Conservation (phyloP, 176 grass and related monocot species). For the Zoysia pacifica region DNA sequence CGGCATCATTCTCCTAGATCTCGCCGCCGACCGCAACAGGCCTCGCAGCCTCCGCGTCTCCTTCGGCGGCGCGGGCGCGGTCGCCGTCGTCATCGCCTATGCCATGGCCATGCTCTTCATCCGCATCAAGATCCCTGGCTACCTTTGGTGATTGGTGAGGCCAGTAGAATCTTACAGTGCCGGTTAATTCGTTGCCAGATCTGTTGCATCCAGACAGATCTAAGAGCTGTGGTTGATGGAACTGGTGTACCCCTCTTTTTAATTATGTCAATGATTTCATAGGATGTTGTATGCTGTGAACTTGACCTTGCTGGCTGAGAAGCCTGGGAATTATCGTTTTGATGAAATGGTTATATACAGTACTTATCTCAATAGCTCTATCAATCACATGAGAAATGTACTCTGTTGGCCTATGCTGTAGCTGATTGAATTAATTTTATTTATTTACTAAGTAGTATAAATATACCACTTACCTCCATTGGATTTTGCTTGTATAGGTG, state of each 20-base stretch:
- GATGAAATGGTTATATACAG: not conserved
- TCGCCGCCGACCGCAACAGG: conserved; percentile 72
- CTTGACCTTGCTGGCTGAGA: conserved; percentile 3
- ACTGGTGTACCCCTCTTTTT: conserved; percentile 33
- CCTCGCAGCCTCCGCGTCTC: conserved; percentile 79
- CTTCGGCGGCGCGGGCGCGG: conserved; percentile 61
- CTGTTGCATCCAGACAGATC: conserved; percentile 32
- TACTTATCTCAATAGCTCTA: not conserved
- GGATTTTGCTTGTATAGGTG: not conserved
- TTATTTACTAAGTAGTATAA: not conserved
- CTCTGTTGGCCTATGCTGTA: not conserved
- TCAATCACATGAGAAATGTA: not conserved
- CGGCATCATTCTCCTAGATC: conserved; percentile 85
- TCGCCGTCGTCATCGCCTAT: conserved; percentile 66
- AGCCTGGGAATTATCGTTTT: conserved; percentile 30
- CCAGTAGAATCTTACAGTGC: not conserved
- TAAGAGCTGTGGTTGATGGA: conserved; percentile 22
- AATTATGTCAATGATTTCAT: conserved; percentile 1
- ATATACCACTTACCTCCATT: not conserved
- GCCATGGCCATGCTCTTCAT: conserved; percentile 92
- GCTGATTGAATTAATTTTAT: not conserved
- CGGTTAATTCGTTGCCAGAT: conserved; percentile 25
- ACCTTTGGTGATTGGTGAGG: conserved; percentile 95
- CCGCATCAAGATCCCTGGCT: conserved; percentile 86
- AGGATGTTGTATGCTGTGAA: conserved; percentile 34